Base-by-base conservation (phyloP, 2,329 filamentous ascomycete species). In the Eutypa lata region DNA sequence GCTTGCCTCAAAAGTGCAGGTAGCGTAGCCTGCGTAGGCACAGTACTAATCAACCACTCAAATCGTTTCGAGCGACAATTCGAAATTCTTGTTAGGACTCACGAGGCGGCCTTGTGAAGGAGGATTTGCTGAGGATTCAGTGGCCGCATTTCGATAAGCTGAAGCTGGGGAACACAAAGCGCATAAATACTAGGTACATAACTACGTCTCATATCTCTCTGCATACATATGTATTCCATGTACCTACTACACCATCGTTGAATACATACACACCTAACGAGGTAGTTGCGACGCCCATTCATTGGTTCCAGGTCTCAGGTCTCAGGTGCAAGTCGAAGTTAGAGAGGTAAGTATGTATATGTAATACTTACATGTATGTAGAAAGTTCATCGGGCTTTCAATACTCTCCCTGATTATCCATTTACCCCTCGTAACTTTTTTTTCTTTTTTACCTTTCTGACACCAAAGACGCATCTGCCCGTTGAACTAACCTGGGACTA, bases 21-120 rank as follows among this genome's bases (percentile, higher is more conserved):
- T 59, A 31, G 35, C 35, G 35, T 38, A 38, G 35, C 35, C 35
- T 67, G 68, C 68, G 68, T 64, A 62, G 57, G 53, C 52, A 58
- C 38, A 64, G 61, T 14, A 14, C 35, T 7, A 18, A 38, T 18
- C 66, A 57, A 68, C 71, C 71, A 73, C 66, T 73, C 68, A 73
- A 53, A 69, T 66, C 61, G 57, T 59, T 61, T 62, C 62, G 61
- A 61, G 61, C 66, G 49, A 60, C 58, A 57, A 52, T 65, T 57
- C 61, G 61, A 57, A 38, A 28, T 33, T 46, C 57, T 53, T 50
- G 53, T 56, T 57, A 53, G 57, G 51, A 58, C 57, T 56, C 50
- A 61, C 56, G 59, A 61, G 59, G 60, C 60, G 59, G 60, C 60
- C 38, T 13, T 37, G 24, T 21, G 40, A 31, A 16, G 22, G 22